Evolutionary conservation across 2,329 filamentous ascomycete genomes (phyloP).

Genomic region (Neofusicoccum sp.): DNA sequence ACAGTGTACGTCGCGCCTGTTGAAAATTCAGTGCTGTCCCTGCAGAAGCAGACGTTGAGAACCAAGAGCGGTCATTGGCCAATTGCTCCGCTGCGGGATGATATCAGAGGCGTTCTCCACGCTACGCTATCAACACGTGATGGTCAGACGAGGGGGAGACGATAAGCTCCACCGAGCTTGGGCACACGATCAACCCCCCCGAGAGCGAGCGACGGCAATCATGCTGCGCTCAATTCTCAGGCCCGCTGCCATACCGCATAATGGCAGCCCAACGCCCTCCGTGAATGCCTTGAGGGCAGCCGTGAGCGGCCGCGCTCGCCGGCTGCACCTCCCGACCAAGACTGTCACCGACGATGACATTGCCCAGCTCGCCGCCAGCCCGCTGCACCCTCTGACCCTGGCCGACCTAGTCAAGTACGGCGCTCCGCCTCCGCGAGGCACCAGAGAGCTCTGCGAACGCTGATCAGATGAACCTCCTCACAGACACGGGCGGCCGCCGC

Average conservation of each 20-base stretch:
- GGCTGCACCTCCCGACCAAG: slow-evolving; percentile 35
- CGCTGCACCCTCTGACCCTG: slow-evolving; percentile 78
- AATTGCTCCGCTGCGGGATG: not conserved
- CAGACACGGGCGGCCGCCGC: slow-evolving; percentile 76
- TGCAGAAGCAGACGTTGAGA: not conserved
- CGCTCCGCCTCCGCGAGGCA: not conserved
- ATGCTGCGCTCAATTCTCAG: slow-evolving; percentile 13
- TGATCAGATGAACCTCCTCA: not conserved
- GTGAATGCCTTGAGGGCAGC: not conserved
- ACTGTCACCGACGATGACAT: slow-evolving; percentile 70
- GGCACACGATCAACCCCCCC: not conserved
- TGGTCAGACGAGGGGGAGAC: not conserved
- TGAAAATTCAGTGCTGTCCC: not conserved
- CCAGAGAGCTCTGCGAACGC: not conserved
- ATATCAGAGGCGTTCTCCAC: slow-evolving; percentile 7
- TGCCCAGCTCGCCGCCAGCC: slow-evolving; percentile 70
- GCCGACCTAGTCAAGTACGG: slow-evolving; percentile 82
- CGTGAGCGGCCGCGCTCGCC: not conserved
- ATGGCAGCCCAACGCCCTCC: not conserved
- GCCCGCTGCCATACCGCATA: not conserved
- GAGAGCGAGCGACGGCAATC: slow-evolving; percentile 13
- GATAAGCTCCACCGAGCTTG: not conserved
- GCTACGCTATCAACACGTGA: slow-evolving; percentile 5
- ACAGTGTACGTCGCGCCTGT: not conserved
- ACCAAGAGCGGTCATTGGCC: not conserved